Conservation (phyloP, 345 rosid genomes). For the Noccaea bulbosa region DNA sequence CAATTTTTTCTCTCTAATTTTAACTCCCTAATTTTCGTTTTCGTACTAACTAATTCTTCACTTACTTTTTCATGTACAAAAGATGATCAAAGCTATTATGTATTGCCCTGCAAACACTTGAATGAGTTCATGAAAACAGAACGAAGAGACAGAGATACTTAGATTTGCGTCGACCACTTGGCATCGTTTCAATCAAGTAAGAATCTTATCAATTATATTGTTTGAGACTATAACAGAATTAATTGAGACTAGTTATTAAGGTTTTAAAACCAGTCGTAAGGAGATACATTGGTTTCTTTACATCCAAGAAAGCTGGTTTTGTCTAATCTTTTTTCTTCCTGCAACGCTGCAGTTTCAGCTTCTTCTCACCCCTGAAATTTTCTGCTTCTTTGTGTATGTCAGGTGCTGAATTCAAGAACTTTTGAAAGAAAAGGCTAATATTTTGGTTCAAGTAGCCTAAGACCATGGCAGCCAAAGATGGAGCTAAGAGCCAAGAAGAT, state of each 20-base stretch:
- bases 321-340: constrained; percentile 1
- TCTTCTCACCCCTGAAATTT: background rate
- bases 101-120: constrained; percentile 21
- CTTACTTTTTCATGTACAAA: background rate
- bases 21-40: background rate
- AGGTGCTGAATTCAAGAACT: constrained; percentile 15
- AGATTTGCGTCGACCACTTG: background rate
- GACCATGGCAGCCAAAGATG: constrained; percentile 58
- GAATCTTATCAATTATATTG: background rate
- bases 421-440: background rate
- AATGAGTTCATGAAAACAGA: constrained; percentile 23
- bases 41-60: constrained; percentile 3
- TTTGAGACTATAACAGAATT: background rate
- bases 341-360: background rate
- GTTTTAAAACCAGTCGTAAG: background rate
- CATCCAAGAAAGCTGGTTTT: constrained; percentile 22
- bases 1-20: background rate
- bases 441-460: constrained; percentile 18
- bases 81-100: constrained; percentile 7
- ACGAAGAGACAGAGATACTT: constrained; percentile 17
- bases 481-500: constrained; percentile 66
- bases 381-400: constrained; percentile 21
- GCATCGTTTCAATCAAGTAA: background rate
- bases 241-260: background rate
- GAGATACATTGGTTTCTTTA: constrained; percentile 27